Base-by-base conservation (phyloP, 345 rosid species). In the Camelina laxa region DNA sequence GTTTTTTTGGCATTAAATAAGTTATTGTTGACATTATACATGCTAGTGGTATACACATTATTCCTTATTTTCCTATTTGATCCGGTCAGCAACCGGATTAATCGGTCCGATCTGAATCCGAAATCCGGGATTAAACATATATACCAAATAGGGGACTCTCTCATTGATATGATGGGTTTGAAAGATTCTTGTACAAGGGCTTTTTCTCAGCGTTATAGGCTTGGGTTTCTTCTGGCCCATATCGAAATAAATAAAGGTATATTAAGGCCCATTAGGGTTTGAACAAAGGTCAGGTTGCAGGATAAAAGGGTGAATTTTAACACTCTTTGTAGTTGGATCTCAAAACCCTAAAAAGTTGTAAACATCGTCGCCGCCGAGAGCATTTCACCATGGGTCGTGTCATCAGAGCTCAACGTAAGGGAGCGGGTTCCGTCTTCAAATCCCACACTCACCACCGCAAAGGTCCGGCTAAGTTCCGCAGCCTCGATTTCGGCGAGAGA, bases 381-480 rank as follows among this genome's bases (percentile, higher is more conserved):
- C 57, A 39, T 69, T 27, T 1, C 30, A 4, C 74, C 44, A 87
- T 89, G 94, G 94, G 94, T 63, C 82, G 91, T 19, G 94, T 89
- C 5, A 89, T 89, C 68, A 81, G 94, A 60, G 91, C 89, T 16
- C 94, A 87, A 62, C 83, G 90, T 70, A 89, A 89, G 84, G 94
- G 94, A 20, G 87, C 91, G 0, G 91, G 94, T 8, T 89, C 91
- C 24, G 91, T 89, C 67, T 89, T 89, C 88, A 87, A 87, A 64
- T 78, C 91, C 17, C 91, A 88, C 75, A 87, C 88, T 22, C 91
- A 89, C 81, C 91, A 87, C 82, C 87, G 94, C 12, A 89, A 89
- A 79, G 93, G 94, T 9, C 89, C 94, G 0, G 90, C 91, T 1
- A 81, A 88, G 44, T 89, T 89, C 86, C 85, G 90, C 0, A 80